Base-by-base conservation (phyloP, 208 protist genomes). In the Acanthamoeba quina region DNA sequence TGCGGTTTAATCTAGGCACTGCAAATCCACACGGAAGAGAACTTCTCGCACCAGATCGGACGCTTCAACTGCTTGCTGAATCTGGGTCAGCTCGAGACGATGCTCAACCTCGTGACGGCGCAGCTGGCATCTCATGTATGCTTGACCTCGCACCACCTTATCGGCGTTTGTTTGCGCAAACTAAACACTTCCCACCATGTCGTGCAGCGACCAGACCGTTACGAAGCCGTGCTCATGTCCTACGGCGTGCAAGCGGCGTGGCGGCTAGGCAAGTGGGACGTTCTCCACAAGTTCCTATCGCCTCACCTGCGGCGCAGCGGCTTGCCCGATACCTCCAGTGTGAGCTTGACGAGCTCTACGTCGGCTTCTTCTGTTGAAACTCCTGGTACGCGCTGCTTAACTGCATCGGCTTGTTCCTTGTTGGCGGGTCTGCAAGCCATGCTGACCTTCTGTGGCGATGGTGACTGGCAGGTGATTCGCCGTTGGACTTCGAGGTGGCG, bases 241-340 rank as follows among this genome's bases (percentile, higher is more conserved):
- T 96, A 96, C 68, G 64, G 62, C 6, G 82, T 97, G 17, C 95
- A 98, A 76, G 93, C 97, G 6, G 96, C 96, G 29, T 98, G 97
- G 97, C 90, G 97, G 52, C 90, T 98, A 24, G 91, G 89, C 17
- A 58, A 97, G n/a, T 98, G 98, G 97, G 95, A 95, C 24, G 29
- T 56, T 2, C 34, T 98, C 11, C 76, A 96, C 1, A 34, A 89
- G 31, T 90, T 78, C 34, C 44, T 97, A 6, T 31, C 85, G 52
- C 90, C 54, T 1, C 41, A 47, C 19, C 31, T 58, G 19, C 58
- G 44, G 19, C 21, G 37, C 54, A 60, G 54, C 54, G 54, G 58
- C 29, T 24, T 74, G 41, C 19, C 85, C 10, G 60, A 91, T 21
- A 9, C 47, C n/a, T 15, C 3, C 49, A 66, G 54, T n/a, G 6